Percentiles rank a stretch among this genome's conserved stretches.
Conservation (phyloP, 2,329 filamentous ascomycete genomes). For the Fusarium goolgardi region DNA sequence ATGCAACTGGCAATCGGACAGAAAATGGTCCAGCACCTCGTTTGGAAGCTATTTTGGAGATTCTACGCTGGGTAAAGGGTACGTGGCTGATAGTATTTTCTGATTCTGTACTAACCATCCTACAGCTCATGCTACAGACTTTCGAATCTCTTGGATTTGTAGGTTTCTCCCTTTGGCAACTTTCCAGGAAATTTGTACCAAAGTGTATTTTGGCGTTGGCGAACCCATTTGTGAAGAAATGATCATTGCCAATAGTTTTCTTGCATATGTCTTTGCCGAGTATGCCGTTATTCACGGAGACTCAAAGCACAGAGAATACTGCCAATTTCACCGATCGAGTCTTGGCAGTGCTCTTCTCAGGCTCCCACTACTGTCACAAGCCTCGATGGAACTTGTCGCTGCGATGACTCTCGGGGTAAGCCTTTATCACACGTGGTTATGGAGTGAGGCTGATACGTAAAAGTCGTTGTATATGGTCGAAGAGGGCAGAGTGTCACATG, state of each 20-base stretch:
- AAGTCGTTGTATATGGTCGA: conserved; percentile 52
- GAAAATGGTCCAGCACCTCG: conserved; percentile 44
- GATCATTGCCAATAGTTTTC: conserved; percentile 52
- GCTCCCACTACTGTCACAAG: conserved; percentile 49
- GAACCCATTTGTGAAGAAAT: conserved; percentile 50
- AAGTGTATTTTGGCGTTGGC: conserved; percentile 53
- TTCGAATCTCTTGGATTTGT: conserved; percentile 49
- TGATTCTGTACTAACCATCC: not conserved
- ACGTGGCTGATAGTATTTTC: rapidly evolving
- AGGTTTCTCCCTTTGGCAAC: conserved; percentile 49
- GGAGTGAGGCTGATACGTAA: rapidly evolving
- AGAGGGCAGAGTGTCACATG: conserved; percentile 47
- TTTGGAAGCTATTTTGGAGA: conserved; percentile 43
- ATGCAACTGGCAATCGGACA: not conserved
- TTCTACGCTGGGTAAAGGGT: conserved; percentile 52
- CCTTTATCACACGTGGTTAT: rapidly evolving
- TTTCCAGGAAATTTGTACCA: conserved; percentile 50
- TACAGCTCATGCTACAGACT: conserved; percentile 44
- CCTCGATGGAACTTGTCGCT: conserved; percentile 51
- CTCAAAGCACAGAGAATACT: conserved; percentile 41
- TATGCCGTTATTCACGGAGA: conserved; percentile 45
- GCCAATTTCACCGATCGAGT: conserved; percentile 45
- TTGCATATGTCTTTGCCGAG: conserved; percentile 53
- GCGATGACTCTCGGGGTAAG: conserved; percentile 52
- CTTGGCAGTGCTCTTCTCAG: conserved; percentile 42